Conservation (phyloP, 176 grass and related monocot genomes). For the Sorghum bicolor region DNA sequence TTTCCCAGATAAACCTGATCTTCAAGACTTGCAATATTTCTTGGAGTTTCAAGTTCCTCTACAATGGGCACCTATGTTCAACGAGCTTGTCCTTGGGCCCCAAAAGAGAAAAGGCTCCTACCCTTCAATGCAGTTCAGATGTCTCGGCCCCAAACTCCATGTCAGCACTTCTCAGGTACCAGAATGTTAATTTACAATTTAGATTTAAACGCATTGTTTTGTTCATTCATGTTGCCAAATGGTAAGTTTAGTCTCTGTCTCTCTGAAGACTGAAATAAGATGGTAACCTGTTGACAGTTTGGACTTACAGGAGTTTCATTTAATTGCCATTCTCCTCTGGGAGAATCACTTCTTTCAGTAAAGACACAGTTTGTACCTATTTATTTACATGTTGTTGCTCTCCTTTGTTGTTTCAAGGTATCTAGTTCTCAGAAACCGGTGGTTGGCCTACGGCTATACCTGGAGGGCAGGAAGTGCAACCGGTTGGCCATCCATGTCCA, state of each 20-base stretch:
- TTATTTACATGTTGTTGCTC: not conserved
- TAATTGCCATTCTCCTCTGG: not conserved
- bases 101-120: conserved; percentile 83
- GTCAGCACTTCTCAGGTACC: conserved; percentile 91
- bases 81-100: conserved; percentile 78
- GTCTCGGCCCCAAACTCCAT: conserved; percentile 80
- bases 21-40: conserved; percentile 75
- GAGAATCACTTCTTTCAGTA: not conserved
- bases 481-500: conserved; percentile 90
- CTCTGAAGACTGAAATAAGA: not conserved
- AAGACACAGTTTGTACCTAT: not conserved
- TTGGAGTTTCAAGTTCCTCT: conserved; percentile 96
- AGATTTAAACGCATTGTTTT: not conserved
- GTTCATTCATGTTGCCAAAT: not conserved
- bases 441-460: conserved; percentile 71
- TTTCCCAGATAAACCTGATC: conserved; percentile 86
- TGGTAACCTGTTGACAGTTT: not conserved
- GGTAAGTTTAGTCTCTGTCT: not conserved
- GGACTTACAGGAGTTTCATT: not conserved
- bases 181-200: not conserved
- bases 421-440: conserved; percentile 74
- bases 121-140: conserved; percentile 86
- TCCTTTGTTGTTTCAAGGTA: conserved; percentile 50
- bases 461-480: conserved; percentile 92
- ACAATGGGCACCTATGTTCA: conserved; percentile 92